Evolutionary conservation across 192 early-diverging fungal species (phyloP).

Genomic region (Neocallimastix lanati): DNA sequence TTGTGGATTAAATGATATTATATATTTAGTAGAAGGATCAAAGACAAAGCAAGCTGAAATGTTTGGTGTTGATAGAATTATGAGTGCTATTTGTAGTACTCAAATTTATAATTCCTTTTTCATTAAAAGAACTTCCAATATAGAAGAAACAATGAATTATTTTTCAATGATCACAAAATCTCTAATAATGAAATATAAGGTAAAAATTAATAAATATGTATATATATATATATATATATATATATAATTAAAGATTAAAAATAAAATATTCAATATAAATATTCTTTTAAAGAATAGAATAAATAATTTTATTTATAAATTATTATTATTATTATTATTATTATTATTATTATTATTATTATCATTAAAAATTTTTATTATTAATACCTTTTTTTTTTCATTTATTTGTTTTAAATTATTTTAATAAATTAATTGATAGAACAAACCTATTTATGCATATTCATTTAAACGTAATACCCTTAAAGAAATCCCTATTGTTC

Average conservation of each 20-base stretch:
- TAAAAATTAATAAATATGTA: conserved; percentile 2
- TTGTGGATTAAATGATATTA: conserved; percentile 50
- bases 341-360: background rate
- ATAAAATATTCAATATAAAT: no score
- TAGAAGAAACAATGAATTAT: conserved; percentile 73
- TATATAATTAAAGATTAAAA: no score
- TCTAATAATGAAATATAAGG: conserved; percentile 31
- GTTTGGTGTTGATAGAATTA: conserved; percentile 41
- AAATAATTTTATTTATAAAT: background rate
- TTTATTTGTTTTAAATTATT: no score
- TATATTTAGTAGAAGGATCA: conserved; percentile 78
- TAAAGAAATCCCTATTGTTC: conserved; percentile 6
- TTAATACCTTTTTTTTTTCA: no score
- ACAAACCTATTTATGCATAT: conserved; percentile 3
- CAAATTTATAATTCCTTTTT: conserved; percentile 70
- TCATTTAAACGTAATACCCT: conserved; percentile 6
- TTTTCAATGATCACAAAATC: conserved; percentile 39
- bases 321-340: background rate
- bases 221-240: no score
- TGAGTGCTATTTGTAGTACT: conserved; percentile 50
- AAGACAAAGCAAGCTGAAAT: conserved; percentile 35
- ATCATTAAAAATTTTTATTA: no score
- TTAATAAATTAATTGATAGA: conserved; percentile 21
- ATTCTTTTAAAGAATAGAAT: no score
- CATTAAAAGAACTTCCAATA: conserved; percentile 48